phyloP scores from a whole-genome alignment of 2,329 filamentous ascomycete genomes.

The Teratosphaeria pseudoeucalypti region DNA sequence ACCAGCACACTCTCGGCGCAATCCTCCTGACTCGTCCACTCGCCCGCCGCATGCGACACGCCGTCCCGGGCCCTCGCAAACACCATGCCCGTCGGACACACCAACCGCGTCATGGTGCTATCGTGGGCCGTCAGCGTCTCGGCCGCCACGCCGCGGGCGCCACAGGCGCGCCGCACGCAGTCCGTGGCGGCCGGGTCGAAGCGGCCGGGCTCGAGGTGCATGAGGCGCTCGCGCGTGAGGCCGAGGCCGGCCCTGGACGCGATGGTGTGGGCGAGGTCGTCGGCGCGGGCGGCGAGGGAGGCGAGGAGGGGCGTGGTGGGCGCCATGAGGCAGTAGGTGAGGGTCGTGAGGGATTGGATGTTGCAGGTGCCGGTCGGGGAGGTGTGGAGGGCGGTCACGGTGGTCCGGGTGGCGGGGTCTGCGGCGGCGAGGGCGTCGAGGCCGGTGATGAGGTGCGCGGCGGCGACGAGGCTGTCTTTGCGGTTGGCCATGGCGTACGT shows the following conservation, averaged over 20 bases:
- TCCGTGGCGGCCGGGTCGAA: neutral
- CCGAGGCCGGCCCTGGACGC: too few species aligned
- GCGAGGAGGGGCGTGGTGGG: too few species aligned
- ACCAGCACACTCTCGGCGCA: neutral
- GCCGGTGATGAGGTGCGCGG: slow-evolving; percentile 14
- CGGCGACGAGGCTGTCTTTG: slow-evolving; percentile 17
- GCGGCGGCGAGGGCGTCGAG: neutral
- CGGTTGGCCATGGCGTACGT: slow-evolving; percentile 21
- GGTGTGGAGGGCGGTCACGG: too few species aligned
- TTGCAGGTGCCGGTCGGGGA: slow-evolving; percentile 15
- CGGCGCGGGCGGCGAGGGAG: too few species aligned
- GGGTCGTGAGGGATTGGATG: slow-evolving; percentile 19
- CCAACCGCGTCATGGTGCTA: neutral
- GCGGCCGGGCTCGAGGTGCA: neutral
- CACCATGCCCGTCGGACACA: neutral
- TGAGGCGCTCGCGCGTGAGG: too few species aligned
- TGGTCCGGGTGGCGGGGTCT: too few species aligned
- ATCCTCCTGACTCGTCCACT: neutral
- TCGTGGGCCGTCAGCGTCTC: neutral
- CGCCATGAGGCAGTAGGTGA: slow-evolving; percentile 19
- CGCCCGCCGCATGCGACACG: neutral
- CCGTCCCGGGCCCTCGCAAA: neutral
- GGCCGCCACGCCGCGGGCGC: neutral
- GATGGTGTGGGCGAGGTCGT: neutral
- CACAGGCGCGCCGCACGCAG: neutral